A percentile compares a stretch with the other conserved stretches of the same genome.
Conservation (phyloP, 139 green algal genomes). For the Pleodorina starrii region DNA sequence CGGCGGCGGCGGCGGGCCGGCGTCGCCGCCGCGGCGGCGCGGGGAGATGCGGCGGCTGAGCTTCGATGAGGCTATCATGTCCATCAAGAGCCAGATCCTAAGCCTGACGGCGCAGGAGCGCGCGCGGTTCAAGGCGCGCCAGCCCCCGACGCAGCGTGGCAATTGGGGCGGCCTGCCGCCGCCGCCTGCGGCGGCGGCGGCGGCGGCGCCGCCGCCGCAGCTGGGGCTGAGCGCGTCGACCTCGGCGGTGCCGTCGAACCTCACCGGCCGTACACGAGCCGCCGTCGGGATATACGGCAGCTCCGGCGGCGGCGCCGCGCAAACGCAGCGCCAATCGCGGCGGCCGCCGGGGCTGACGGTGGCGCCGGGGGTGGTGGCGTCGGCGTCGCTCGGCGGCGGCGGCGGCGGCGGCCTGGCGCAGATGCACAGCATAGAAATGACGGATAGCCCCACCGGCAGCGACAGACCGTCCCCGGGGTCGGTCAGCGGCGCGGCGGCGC, state of each 20-base stretch:
- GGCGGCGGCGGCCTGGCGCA: conserved; percentile 1
- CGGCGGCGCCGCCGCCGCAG: not conserved
- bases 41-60: not conserved
- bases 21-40: not conserved
- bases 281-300: conserved; percentile 21
- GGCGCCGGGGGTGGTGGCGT: not conserved
- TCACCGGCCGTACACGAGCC: not conserved
- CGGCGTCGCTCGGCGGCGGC: not conserved
- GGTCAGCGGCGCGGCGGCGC: not conserved
- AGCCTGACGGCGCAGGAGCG: conserved; percentile 21
- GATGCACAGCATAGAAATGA: conserved; percentile 20
- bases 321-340: not conserved
- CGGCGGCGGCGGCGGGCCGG: not conserved
- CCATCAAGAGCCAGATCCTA: conserved; percentile 35
- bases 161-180: conserved; percentile 7
- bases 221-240: not conserved
- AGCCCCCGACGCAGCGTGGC: not conserved
- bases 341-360: conserved; percentile 4
- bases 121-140: not conserved
- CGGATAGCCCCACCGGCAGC: conserved; percentile 16
- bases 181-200: not conserved
- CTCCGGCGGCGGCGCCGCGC: not conserved
- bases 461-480: not conserved
- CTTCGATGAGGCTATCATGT: conserved; percentile 41
- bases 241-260: not conserved